Evolutionary conservation across 2,329 filamentous ascomycete genomes (phyloP).

Genomic region (Cercospora sp.): DNA sequence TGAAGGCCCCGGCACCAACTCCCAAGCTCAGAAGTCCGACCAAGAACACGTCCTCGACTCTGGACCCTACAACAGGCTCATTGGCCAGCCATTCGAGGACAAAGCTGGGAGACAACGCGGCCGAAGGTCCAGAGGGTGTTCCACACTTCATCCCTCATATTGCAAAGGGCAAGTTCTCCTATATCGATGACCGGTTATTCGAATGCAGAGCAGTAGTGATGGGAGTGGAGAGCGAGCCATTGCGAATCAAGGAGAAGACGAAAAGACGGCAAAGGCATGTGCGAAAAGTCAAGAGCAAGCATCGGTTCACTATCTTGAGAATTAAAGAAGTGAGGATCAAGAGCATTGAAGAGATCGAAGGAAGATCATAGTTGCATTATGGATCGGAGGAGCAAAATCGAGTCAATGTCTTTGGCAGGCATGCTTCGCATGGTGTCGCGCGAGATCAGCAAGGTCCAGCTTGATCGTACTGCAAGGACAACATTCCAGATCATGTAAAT

Average conservation of each 20-base stretch:
- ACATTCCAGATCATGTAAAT: not conserved
- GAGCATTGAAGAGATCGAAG: slow-evolving; percentile 56
- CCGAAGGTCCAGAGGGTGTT: slow-evolving; percentile 19
- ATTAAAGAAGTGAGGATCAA: slow-evolving; percentile 78
- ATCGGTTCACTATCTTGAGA: slow-evolving; percentile 80
- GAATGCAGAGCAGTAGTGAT: slow-evolving; percentile 83
- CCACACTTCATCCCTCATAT: slow-evolving; percentile 44
- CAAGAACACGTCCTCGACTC: slow-evolving; percentile 25
- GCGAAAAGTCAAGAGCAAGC: slow-evolving; percentile 83
- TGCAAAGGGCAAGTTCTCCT: slow-evolving; percentile 46
- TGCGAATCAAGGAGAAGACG: slow-evolving; percentile 58
- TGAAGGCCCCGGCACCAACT: slow-evolving; percentile 68
- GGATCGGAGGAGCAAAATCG: not conserved
- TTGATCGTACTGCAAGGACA: not conserved
- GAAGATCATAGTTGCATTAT: not conserved
- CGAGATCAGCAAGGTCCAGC: not conserved
- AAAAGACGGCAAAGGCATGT: slow-evolving; percentile 66
- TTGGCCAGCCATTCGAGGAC: slow-evolving; percentile 30
- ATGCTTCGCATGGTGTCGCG: not conserved
- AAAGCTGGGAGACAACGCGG: slow-evolving; percentile 31
- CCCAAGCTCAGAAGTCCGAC: slow-evolving; percentile 36
- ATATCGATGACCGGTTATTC: slow-evolving; percentile 79
- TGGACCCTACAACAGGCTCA: slow-evolving; percentile 34
- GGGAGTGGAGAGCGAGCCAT: slow-evolving; percentile 72
- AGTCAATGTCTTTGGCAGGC: not conserved